Base-by-base conservation (phyloP, 1,139 yeast genomes). In the Insectozyma bohioensis region DNA sequence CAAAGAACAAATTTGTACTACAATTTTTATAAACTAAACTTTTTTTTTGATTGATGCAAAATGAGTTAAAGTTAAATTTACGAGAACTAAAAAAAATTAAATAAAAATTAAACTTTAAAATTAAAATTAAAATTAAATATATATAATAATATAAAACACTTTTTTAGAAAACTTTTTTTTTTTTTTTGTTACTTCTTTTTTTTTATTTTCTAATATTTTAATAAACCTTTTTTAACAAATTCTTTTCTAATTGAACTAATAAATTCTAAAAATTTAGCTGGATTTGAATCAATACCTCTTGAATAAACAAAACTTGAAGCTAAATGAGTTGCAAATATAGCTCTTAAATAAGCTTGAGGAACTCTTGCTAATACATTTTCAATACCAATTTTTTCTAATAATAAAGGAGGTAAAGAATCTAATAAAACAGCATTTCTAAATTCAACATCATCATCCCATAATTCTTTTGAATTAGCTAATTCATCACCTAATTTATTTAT, bases 401-500 rank as follows among this genome's bases (percentile, higher is more conserved):
- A 74, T 48, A 83, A 65, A 32, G 75, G 69, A 36, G 98, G 98
- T 43, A 92, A 77, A 3, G 95, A 85, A 48, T 82, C 85, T 28
- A 72, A 56, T 46, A 92, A 72, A 24, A 92, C 82, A 12, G 79
- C 80, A 54, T 86, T 79, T 63, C 96, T 78, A 67, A 92, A 83
- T 30, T 63, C 72, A 14, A 64, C 63, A 54, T 92, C 97, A 46
- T 83, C 85, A 39, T 73, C 72, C 97, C 97, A 92, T 52, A 92
- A 69, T 53, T 82, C 88, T 49, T 80, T 80, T 23, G 95, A 83
- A 37, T 77, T 73, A 29, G 94, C 82, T 49, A 92, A 75, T 63
- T 90, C 95, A 57, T 88, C 97, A 39, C 85, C 87, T 50, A 92
- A 74, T 50, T 84, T 84, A 62, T 90, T 92, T 54, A 92, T 92